Evolutionary conservation across 768 basidiomycete genomes (phyloP).

Genomic region (Termitomyces sp.): DNA sequence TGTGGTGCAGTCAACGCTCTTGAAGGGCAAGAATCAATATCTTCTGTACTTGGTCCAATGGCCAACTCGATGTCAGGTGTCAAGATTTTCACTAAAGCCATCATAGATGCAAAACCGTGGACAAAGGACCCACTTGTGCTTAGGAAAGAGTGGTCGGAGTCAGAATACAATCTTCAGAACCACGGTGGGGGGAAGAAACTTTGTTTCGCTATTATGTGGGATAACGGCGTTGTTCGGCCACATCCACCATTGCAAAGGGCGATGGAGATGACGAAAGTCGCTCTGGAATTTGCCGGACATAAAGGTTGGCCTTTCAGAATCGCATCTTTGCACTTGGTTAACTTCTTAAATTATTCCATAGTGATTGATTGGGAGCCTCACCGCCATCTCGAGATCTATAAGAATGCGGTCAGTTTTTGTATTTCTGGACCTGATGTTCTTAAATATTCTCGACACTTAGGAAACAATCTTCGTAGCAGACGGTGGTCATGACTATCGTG

Average conservation of each 20-base stretch:
- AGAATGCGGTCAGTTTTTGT: conserved; percentile 28
- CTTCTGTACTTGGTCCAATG: conserved; percentile 55
- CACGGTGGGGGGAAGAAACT: conserved; percentile 39
- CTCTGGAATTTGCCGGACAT: conserved; percentile 44
- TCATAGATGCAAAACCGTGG: conserved; percentile 51
- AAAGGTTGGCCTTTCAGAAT: conserved; percentile 23
- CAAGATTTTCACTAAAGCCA: conserved; percentile 45
- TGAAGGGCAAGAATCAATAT: conserved; percentile 51
- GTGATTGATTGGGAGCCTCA: conserved; percentile 64
- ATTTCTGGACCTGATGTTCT: background rate
- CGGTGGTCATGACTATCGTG: conserved; percentile 41
- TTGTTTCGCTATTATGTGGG: conserved; percentile 49
- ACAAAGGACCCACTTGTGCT: conserved; percentile 43
- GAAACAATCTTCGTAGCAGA: conserved; percentile 48
- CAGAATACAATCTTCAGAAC: conserved; percentile 36
- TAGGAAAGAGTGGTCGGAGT: conserved; percentile 40
- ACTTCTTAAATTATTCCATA: conserved; percentile 14
- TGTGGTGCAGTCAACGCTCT: conserved; percentile 43
- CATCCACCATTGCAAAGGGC: conserved; percentile 50
- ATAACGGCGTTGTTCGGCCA: conserved; percentile 40
- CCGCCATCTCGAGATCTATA: conserved; percentile 46
- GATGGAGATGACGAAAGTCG: conserved; percentile 37
- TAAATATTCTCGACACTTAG: conserved; percentile 16
- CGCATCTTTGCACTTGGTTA: conserved; percentile 1
- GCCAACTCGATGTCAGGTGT: conserved; percentile 44